These are phyloP conservation scores for Macrophomina pseudophaseolina DNA, from an alignment of 2,329 filamentous ascomycete genomes.

Conservation along the genomic window DNA sequence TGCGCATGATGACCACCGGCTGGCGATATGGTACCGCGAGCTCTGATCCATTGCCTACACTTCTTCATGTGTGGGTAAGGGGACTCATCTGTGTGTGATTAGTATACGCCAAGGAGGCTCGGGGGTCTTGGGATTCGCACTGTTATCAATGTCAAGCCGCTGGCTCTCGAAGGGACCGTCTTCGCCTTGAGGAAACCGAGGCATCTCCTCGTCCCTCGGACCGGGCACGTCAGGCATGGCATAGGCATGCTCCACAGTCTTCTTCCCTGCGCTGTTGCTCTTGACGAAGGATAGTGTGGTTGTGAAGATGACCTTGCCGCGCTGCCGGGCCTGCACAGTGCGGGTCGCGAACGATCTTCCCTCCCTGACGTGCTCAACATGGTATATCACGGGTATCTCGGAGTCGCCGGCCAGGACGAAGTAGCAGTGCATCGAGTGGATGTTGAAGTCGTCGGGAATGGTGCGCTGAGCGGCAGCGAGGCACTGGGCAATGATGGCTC, in stretches of 20 bases:
- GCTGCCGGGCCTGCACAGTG: constrained; percentile 93
- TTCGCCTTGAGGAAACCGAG: constrained; percentile 37
- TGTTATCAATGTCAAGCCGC: constrained; percentile 62
- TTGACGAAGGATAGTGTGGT: constrained; percentile 89
- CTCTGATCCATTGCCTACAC: constrained; percentile 72
- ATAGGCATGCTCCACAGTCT: constrained; percentile 68
- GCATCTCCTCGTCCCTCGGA: constrained; percentile 47
- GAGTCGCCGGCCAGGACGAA: constrained; percentile 90
- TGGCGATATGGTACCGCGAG: constrained; percentile 73
- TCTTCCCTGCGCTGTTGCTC: constrained; percentile 63
- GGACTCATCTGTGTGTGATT: constrained; percentile 44
- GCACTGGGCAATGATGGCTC: constrained; percentile 89
- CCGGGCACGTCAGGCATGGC: constrained; percentile 55
- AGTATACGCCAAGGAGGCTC: constrained; percentile 25
- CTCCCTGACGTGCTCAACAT: constrained; percentile 90
- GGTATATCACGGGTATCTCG: constrained; percentile 86
- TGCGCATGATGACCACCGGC: constrained; percentile 80
- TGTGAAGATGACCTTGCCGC: constrained; percentile 89
- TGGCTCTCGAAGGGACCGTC: constrained; percentile 64
- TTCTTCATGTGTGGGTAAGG: constrained; percentile 68
- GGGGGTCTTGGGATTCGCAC: constrained; percentile 36
- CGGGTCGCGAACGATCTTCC: constrained; percentile 88
- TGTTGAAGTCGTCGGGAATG: constrained; percentile 76
- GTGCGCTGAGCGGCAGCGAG: constrained; percentile 88
- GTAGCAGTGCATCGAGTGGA: constrained; percentile 99